Percentiles rank a stretch among this genome's conserved stretches.
phyloP scores from a whole-genome alignment of 2,329 filamentous ascomycete species.

The Colletotrichum sp. region DNA sequence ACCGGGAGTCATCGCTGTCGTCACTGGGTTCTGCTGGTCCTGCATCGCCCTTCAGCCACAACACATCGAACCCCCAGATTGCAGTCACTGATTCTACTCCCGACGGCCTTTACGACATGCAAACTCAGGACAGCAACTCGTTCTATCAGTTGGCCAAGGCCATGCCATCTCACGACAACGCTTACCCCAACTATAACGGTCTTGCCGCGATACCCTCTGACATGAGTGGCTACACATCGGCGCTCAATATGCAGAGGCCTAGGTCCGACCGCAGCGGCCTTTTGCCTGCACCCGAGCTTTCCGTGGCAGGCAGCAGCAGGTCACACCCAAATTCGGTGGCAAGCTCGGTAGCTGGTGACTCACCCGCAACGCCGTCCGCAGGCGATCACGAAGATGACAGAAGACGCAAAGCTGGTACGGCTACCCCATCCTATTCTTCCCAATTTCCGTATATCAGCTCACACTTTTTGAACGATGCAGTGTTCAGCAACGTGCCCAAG shows the following conservation, averaged over 20 bases:
- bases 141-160: conserved; percentile 55
- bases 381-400: conserved; percentile 55
- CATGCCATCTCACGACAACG: conserved; percentile 34
- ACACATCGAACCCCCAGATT: conserved; percentile 63
- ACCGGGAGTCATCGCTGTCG: conserved; percentile 66
- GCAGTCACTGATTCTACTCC: conserved; percentile 54
- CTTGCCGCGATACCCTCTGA: conserved; percentile 42
- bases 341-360: conserved; percentile 63
- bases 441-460: conserved; percentile 26
- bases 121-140: conserved; percentile 42
- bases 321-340: conserved; percentile 63
- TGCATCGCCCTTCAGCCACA: conserved; percentile 61
- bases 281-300: conserved; percentile 51
- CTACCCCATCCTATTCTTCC: conserved; percentile 22
- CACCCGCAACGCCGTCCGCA: conserved; percentile 60
- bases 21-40: conserved; percentile 67
- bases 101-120: conserved; percentile 52
- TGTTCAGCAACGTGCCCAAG: conserved; percentile 65
- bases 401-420: conserved; percentile 62
- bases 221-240: conserved; percentile 42
- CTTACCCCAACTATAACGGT: conserved; percentile 48
- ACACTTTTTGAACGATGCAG: conserved; percentile 35
- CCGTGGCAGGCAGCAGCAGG: conserved; percentile 40
- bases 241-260: conserved; percentile 43
- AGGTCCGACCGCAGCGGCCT: conserved; percentile 44